phyloP scores from a whole-genome alignment of 495 filamentous ascomycete species.

The Collariella sp. region DNA sequence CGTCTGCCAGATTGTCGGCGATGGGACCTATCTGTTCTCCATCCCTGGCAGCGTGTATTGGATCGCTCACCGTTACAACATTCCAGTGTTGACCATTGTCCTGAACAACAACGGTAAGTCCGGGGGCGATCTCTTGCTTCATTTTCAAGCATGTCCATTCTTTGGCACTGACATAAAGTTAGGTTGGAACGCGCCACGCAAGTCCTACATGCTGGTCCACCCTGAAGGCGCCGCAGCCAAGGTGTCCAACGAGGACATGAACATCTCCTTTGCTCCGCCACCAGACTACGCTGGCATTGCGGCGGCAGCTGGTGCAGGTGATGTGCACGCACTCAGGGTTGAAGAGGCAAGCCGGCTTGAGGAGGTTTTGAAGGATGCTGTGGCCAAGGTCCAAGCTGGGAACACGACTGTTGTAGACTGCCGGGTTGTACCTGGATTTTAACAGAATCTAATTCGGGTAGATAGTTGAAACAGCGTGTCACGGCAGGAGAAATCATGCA shows the following conservation, averaged over 20 bases:
- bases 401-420: constrained; percentile 57
- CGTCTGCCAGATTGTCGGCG: constrained; percentile 87
- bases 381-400: constrained; percentile 58
- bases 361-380: constrained; percentile 53
- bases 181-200: constrained; percentile 81
- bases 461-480: too few species aligned
- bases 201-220: constrained; percentile 71
- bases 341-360: constrained; percentile 54
- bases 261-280: constrained; percentile 72
- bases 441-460: too few species aligned
- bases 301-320: constrained; percentile 70
- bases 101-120: constrained; percentile 80
- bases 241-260: constrained; percentile 76
- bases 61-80: constrained; percentile 78
- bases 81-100: constrained; percentile 84
- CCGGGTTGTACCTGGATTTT: constrained; percentile 37
- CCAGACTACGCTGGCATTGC: constrained; percentile 92
- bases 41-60: constrained; percentile 90
- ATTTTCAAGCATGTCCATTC: background rate
- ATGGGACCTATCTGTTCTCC: constrained; percentile 84
- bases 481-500: too few species aligned
- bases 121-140: too few species aligned
- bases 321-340: constrained; percentile 54
- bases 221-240: constrained; percentile 70
- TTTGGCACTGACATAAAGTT: constrained; percentile 3